phyloP scores from a whole-genome alignment of 106 monocot species.

The Allium cepa region DNA sequence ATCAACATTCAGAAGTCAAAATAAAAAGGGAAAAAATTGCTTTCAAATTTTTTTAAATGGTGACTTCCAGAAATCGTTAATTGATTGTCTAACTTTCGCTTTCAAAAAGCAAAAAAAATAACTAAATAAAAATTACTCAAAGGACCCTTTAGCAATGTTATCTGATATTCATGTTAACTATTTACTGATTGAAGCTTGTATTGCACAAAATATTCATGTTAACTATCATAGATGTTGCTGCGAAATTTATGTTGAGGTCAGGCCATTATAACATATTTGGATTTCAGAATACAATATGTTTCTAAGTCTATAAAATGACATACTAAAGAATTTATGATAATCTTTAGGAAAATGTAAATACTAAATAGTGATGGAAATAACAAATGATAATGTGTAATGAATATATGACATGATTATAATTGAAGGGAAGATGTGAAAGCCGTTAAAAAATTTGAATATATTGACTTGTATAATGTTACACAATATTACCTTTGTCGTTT shows the following conservation, averaged over 20 bases:
- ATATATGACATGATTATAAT: neutral
- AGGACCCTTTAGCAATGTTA: neutral
- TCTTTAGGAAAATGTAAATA: neutral
- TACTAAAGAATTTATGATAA: neutral
- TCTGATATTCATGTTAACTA: neutral
- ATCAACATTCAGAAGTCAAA: neutral
- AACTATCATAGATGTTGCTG: too few species aligned
- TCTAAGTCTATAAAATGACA: neutral
- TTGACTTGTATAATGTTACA: neutral
- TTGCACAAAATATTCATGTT: too few species aligned
- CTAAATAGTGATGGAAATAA: neutral
- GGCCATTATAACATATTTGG: too few species aligned
- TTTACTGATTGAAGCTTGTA: too few species aligned
- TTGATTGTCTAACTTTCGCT: neutral
- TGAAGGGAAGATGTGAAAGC: neutral
- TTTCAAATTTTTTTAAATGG: too few species aligned
- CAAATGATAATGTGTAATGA: neutral
- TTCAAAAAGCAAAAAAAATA: neutral
- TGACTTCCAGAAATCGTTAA: neutral
- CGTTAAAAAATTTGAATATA: neutral
- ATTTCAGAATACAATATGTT: too few species aligned
- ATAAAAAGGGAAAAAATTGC: too few species aligned
- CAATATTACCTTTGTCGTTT: conserved; percentile 30
- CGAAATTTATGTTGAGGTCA: too few species aligned
- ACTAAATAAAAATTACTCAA: neutral